A percentile compares a stretch with the other conserved stretches of the same genome.
These are phyloP conservation scores for Keithomyces neogunnii DNA, from an alignment of 2,329 filamentous ascomycete genomes.

Conservation along the genomic window DNA sequence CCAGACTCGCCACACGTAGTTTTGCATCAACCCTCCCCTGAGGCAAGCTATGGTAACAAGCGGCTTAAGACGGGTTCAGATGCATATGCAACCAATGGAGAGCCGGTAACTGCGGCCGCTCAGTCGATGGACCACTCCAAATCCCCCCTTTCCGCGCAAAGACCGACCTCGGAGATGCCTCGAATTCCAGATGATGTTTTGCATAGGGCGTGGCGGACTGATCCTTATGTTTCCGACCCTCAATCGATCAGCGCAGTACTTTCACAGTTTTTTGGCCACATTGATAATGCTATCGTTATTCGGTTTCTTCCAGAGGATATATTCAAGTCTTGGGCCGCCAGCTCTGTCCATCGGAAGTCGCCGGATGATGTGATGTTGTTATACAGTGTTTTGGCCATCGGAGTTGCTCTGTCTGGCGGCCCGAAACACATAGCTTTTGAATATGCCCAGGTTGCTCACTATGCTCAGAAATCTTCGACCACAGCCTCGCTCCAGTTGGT, in stretches of 20 bases:
- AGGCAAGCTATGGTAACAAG: conserved; percentile 39
- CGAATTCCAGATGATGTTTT: conserved; percentile 41
- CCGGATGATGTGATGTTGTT: conserved; percentile 37
- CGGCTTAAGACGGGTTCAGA: conserved; percentile 40
- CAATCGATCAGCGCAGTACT: conserved; percentile 29
- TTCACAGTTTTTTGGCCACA: conserved; percentile 33
- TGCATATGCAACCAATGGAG: conserved; percentile 29
- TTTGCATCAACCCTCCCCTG: conserved; percentile 23
- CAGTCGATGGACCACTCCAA: conserved; percentile 29
- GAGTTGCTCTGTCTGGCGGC: conserved; percentile 30
- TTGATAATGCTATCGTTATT: conserved; percentile 32
- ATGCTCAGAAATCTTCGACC: conserved; percentile 33
- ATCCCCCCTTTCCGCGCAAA: conserved; percentile 27
- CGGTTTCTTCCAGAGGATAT: conserved; percentile 32
- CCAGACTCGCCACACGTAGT: conserved; percentile 38
- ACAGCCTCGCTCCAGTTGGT: conserved; percentile 47
- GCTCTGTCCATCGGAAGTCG: conserved; percentile 25
- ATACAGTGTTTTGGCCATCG: conserved; percentile 34
- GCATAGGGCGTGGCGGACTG: conserved; percentile 39
- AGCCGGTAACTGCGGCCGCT: conserved; percentile 21
- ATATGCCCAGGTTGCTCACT: conserved; percentile 45
- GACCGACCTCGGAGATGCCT: conserved; percentile 30
- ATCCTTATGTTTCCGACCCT: conserved; percentile 37
- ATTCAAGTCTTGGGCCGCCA: conserved; percentile 29
- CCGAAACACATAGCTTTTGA: conserved; percentile 27